phyloP scores from a whole-genome alignment of 139 green algal genomes.

The Chlamydomonas asymmetrica region DNA sequence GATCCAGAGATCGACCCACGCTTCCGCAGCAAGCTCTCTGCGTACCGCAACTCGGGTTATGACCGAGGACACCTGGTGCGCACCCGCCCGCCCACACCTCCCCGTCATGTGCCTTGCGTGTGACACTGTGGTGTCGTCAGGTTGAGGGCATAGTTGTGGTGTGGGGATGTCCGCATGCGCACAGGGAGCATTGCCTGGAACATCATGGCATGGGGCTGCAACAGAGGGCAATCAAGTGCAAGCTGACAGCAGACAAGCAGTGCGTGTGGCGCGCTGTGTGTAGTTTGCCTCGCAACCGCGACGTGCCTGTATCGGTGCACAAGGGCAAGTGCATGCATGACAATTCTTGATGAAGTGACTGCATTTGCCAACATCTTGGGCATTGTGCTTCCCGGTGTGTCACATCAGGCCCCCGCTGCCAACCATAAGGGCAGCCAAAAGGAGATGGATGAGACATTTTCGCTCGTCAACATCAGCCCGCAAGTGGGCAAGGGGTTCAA shows the following conservation, averaged over 20 bases:
- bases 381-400: not conserved
- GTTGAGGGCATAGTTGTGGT: too few relatives aligned
- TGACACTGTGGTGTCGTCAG: too few relatives aligned
- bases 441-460: constrained; percentile 89
- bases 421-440: constrained; percentile 81
- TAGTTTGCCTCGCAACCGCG: too few relatives aligned
- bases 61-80: constrained; percentile 89
- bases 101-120: too few relatives aligned
- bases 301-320: not conserved
- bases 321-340: not conserved
- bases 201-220: too few relatives aligned
- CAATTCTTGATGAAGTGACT: not conserved
- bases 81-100: too few relatives aligned
- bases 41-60: constrained; percentile 82
- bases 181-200: too few relatives aligned
- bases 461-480: constrained; percentile 66
- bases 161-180: too few relatives aligned
- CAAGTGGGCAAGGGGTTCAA: constrained; percentile 86
- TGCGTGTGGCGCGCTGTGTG: too few relatives aligned
- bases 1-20: constrained; percentile 64
- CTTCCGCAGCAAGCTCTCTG: constrained; percentile 71
- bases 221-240: too few relatives aligned
- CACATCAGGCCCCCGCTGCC: constrained; percentile 70
- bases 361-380: too few relatives aligned
- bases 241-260: too few relatives aligned